A percentile compares a stretch with the other conserved stretches of the same genome.
These are phyloP conservation scores for Eimeria maxima DNA, from an alignment of 169 alveolate species.

Conservation along the genomic window DNA sequence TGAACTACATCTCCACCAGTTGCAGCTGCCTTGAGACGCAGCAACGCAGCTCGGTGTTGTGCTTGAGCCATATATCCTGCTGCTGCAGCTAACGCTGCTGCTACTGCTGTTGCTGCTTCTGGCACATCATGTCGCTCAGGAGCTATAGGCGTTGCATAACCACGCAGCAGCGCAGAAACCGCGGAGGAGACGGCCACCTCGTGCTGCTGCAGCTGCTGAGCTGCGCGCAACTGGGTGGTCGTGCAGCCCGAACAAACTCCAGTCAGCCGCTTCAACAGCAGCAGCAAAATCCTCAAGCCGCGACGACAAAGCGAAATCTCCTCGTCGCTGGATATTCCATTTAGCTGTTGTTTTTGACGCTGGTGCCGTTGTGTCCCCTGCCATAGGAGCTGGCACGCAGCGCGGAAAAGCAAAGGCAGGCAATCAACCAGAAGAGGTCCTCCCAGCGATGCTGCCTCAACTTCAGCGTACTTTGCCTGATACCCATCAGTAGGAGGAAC, in stretches of 20 bases:
- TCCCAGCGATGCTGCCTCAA: neutral
- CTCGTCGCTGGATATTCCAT: neutral
- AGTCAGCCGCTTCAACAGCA: conserved; percentile 34
- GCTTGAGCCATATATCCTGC: neutral
- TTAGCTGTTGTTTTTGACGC: conserved; percentile 1
- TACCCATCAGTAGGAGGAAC: neutral
- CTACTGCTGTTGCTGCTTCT: conserved; percentile 20
- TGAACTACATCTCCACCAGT: conserved; percentile 18
- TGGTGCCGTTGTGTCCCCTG: conserved; percentile 46
- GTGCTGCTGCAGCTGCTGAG: conserved; percentile 44
- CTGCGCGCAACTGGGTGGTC: neutral
- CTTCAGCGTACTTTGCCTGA: neutral
- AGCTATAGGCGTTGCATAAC: neutral
- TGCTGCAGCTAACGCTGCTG: conserved; percentile 12
- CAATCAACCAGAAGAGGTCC: neutral
- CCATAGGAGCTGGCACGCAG: conserved; percentile 57
- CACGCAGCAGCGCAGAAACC: conserved; percentile 55
- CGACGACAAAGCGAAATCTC: conserved; percentile 2
- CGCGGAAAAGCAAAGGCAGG: conserved; percentile 20
- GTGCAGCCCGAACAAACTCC: neutral
- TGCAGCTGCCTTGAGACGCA: conserved; percentile 55
- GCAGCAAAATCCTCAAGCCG: conserved; percentile 48
- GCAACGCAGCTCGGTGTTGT: conserved; percentile 8
- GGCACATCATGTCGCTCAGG: neutral
- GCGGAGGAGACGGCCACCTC: conserved; percentile 61